Base-by-base conservation (phyloP, 139 green algal species). In the Astrephomene gubernaculifera region DNA sequence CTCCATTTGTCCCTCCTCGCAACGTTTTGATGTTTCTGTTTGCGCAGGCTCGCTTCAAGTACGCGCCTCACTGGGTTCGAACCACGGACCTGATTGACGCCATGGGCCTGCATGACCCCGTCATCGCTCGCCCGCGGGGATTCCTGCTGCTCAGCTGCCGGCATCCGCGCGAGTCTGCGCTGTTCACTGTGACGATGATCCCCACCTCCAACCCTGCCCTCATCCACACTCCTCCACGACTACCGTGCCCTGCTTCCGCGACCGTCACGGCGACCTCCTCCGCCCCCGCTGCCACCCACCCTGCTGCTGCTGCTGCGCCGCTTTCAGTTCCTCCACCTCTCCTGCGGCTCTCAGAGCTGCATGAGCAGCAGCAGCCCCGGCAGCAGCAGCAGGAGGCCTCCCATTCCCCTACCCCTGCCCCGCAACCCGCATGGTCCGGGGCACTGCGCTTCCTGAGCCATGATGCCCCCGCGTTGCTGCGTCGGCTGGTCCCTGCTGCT, bases 111-210 rank as follows among this genome's bases (percentile, higher is more conserved):
- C 7, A 88, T 0, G 93, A 96, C 85, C 64, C 87, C 5, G 82
- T 72, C 7, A 95, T 90, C 3, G 89, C 65, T 86, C 81, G 87
- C 39, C 86, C 94, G 0, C 89, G 95, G 6, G 95, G 95, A 52
- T 97, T 92, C 90, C 80, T 98, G 57, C 78, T 83, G 25, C 60
- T 98, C 72, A n/a, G 45, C 79, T 17, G 45, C 33, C 79, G 49
- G 45, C 24, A 27, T 1, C 79, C 49, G 35, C 79, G 65, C 33
- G 45, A 78, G 65, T 86, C 65, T 4, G 64, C 79, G 0, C 67
- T 86, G 8, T 78, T 86, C 65, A 12, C 65, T 1, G 4, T 85
- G 57, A 29, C 21, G n/a, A 27, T 5, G 31, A 43, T 31, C 64
- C 33, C 4, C 24, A n/a, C 2, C 31, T 44, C 2, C 9, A n/a